Base-by-base conservation (phyloP, 805 yeast species). In the Suhomyces tanzawaensis region DNA sequence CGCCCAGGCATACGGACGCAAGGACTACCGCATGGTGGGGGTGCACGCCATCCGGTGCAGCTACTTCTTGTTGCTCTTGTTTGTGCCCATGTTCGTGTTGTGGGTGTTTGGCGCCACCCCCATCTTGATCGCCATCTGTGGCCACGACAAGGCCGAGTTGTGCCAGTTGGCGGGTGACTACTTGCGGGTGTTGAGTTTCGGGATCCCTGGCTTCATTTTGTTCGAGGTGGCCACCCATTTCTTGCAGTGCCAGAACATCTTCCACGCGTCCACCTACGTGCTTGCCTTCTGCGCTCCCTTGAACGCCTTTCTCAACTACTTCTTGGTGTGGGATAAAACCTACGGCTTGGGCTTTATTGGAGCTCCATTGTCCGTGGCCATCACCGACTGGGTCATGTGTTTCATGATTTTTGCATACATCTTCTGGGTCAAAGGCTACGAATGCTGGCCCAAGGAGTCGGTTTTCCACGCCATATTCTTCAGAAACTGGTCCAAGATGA, bases 231-330 rank as follows among this genome's bases (percentile, higher is more conserved):
- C 82, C 34, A 84, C 84, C 56, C 79, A 85, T 56, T 85, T 72
- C 51, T 64, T 85, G 49, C 91, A 85, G 58, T 74, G 86, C 32
- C 91, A 85, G 63, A 87, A 87, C 17, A 74, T 83, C 6, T 85
- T 84, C 60, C 86, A 84, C 57, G 91, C 91, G 6, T 81, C 89
- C 8, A 84, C 90, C 0, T 80, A 82, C 47, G 83, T 82, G 18
- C 63, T 85, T 28, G 61, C 77, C 27, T 50, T 84, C 19, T 83
- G 88, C 61, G 90, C 90, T 3, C 91, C 93, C 7, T 58, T 84
- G 43, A 85, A 85, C 53, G 84, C 83, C 0, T 42, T 79, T 19
- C 60, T 82, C 60, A 84, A 84, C 49, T 85, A 81, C 51, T 41
- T 72, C 14, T 64, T 85, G 31, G 91, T 85, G n/a, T 81, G 91